phyloP scores from a whole-genome alignment of 345 rosid species.

The Erysimum cheiranthoides region DNA sequence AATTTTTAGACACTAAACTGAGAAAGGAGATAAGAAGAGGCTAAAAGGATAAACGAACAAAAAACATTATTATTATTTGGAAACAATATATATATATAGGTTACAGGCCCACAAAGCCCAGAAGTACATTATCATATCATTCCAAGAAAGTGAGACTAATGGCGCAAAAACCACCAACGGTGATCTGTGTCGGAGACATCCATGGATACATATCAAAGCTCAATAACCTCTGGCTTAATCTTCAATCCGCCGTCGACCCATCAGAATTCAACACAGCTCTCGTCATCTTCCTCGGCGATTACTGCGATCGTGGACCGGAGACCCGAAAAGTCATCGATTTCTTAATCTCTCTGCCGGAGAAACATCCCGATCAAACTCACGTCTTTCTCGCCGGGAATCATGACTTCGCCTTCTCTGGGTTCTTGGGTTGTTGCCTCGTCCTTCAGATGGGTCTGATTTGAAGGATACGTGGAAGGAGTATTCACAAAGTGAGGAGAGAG shows the following conservation, averaged over 20 bases:
- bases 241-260: constrained; percentile 56
- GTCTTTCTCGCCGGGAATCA: constrained; percentile 84
- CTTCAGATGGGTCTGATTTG: constrained; percentile 56
- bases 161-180: constrained; percentile 52
- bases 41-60: not conserved
- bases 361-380: constrained; percentile 68
- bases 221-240: constrained; percentile 75
- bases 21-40: too few relatives aligned
- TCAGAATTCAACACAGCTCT: constrained; percentile 64
- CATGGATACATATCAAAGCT: constrained; percentile 80
- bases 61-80: not conserved
- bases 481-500: constrained; percentile 61
- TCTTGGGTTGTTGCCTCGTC: constrained; percentile 64
- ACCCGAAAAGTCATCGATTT: constrained; percentile 73
- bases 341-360: constrained; percentile 57
- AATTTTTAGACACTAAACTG: too few relatives aligned
- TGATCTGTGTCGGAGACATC: constrained; percentile 82
- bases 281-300: constrained; percentile 88
- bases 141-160: constrained; percentile 1
- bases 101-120: not conserved
- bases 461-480: constrained; percentile 74
- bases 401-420: constrained; percentile 79
- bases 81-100: not conserved
- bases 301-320: constrained; percentile 92
- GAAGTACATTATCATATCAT: constrained; percentile 5